phyloP scores from a whole-genome alignment of 1,284 basidiomycete species.

The Lentinus polychrous region DNA sequence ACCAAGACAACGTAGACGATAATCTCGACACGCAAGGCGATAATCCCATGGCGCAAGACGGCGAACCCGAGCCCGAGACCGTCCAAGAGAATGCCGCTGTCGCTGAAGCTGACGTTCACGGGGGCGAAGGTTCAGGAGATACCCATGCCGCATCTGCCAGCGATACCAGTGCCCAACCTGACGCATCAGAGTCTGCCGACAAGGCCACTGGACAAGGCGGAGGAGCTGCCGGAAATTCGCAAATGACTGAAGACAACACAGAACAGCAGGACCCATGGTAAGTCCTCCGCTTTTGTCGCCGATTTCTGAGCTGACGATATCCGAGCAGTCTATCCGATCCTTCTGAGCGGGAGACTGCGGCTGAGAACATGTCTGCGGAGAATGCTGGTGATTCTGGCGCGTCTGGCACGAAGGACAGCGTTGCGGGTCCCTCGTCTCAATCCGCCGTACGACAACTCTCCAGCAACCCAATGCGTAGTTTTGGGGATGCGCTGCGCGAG shows the following conservation, averaged over 20 bases:
- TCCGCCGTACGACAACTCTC: constrained; percentile 28
- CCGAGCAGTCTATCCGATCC: background rate
- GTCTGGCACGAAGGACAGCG: background rate
- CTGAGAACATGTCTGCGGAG: constrained; percentile 4
- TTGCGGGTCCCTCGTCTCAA: constrained; percentile 19
- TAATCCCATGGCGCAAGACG: constrained; percentile 16
- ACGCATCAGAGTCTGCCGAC: background rate
- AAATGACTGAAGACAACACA: constrained; percentile 1
- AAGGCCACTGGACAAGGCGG: background rate
- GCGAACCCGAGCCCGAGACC: constrained; percentile 2
- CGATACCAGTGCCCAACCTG: constrained; percentile 8
- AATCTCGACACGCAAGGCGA: constrained; percentile 16
- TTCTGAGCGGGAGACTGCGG: background rate
- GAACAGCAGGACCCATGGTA: constrained; percentile 3
- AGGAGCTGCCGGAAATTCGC: background rate
- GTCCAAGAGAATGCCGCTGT: constrained; percentile 20
- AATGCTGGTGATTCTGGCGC: constrained; percentile 15
- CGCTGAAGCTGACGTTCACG: constrained; percentile 35
- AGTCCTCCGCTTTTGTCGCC: background rate
- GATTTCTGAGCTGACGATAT: constrained; percentile 2
- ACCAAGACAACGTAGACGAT: constrained; percentile 19
- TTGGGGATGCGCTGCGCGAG: constrained; percentile 84
- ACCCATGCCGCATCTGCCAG: background rate
- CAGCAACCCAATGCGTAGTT: constrained; percentile 68
- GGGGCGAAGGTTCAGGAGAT: constrained; percentile 23